Base-by-base conservation (phyloP, 768 basidiomycete species). In the Suillus alpinus region DNA sequence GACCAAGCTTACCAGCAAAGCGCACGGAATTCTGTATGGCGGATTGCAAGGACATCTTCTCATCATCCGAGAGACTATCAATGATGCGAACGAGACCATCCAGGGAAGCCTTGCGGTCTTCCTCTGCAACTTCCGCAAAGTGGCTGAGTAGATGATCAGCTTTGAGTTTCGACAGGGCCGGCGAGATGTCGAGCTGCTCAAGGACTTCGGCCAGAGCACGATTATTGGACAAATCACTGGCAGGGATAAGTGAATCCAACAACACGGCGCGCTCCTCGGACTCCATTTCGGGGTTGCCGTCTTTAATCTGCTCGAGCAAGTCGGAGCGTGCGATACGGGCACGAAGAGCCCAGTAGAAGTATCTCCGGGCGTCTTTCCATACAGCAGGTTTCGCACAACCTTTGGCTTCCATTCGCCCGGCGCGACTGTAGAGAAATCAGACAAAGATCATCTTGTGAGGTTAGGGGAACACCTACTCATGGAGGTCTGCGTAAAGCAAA, bases 381-480 rank as follows among this genome's bases (percentile, higher is more conserved):
- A 87, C 83, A 32, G 86, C 81, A 20, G 92, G 81, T 63, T 88
- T 89, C 8, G 95, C 95, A 65, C 95, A 95, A 18, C 93, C 94
- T 77, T 98, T 98, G 31, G 95, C 95, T 76, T 97, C 93, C 95
- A 97, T 96, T 51, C 95, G 93, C 52, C 95, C 95, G 49, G 86
- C 83, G 52, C 95, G 93, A 75, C 95, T 96, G 69, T 60, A 61
- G 59, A 46, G n/a, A 63, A 43, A 41, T 59, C 37, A 64, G 37
- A 62, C 36, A 8, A 49, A 62, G 20, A 50, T 56, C 13, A 31
- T 31, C 53, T 36, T 59, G 46, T 58, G 36, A 6, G 36, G n/a
- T 55, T 41, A 26, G 59, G 37, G 46, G 44, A 59, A 32, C 13
- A 80, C 92, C 71, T 74, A 94, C 92, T 97, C 95, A 70, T 96